Conservation (phyloP, 2,329 filamentous ascomycete genomes). For the Ophiocordyceps camponoti-rufipedis region DNA sequence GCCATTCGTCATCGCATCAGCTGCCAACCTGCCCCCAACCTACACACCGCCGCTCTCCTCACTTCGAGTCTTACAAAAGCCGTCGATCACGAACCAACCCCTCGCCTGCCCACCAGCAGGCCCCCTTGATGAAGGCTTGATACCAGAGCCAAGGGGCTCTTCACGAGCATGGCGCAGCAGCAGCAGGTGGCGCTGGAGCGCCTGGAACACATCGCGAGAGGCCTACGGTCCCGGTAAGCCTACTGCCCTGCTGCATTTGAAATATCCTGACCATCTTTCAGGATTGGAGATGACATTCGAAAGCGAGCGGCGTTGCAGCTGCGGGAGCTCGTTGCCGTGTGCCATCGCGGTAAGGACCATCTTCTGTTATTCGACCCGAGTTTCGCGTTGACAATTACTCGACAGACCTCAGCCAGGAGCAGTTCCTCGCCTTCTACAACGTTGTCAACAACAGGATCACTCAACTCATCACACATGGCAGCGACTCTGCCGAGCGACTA, state of each 20-base stretch:
- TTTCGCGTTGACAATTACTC: conserved; percentile 4
- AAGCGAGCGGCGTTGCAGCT: conserved; percentile 35
- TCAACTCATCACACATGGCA: conserved; percentile 61
- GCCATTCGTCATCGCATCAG: too few relatives aligned
- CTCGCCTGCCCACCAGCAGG: neutral
- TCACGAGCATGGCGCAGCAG: conserved; percentile 22
- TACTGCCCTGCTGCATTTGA: neutral
- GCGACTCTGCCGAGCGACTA: conserved; percentile 72
- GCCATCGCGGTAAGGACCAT: conserved; percentile 31
- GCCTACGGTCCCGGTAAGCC: conserved; percentile 34
- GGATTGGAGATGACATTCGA: conserved; percentile 27
- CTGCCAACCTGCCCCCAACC: too few relatives aligned
- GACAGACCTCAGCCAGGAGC: conserved; percentile 59
- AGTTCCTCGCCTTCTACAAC: conserved; percentile 46
- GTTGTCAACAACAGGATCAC: conserved; percentile 38
- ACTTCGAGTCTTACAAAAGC: too few relatives aligned
- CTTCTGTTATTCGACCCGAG: neutral
- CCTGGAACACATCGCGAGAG: conserved; percentile 34
- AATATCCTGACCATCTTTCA: conserved; percentile 7
- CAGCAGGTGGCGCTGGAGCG: conserved; percentile 35
- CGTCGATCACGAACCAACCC: too few relatives aligned
- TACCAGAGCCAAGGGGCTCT: conserved; percentile 6
- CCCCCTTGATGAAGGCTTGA: conserved; percentile 12
- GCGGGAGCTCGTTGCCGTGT: conserved; percentile 33
- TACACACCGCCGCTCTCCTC: too few relatives aligned